Evolutionary conservation across 2,329 filamentous ascomycete species (phyloP).

Genomic region (Hymenoscyphus fraxineus): DNA sequence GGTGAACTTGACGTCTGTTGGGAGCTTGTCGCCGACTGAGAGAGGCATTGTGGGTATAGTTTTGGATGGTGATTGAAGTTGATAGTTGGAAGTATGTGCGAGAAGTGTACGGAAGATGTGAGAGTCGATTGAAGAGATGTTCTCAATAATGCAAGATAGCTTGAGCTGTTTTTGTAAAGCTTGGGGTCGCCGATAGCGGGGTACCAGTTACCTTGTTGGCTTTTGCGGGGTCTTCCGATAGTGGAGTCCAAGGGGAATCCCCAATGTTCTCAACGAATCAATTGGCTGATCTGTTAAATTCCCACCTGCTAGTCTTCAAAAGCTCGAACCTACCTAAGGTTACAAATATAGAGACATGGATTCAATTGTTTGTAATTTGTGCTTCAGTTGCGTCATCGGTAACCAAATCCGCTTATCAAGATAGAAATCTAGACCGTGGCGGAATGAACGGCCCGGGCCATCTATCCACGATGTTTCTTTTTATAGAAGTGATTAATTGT

Average conservation of each 20-base stretch:
- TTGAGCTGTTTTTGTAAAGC: constrained; percentile 3
- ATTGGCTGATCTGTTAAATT: not conserved
- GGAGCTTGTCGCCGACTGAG: constrained; percentile 77
- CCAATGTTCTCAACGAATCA: constrained; percentile 29
- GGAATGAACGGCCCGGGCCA: not conserved
- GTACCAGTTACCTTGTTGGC: not conserved
- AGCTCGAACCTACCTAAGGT: not conserved
- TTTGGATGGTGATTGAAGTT: not conserved
- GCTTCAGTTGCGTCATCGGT: constrained; percentile 73
- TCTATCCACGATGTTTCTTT: not conserved
- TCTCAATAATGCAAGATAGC: constrained; percentile 1
- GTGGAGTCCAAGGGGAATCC: constrained; percentile 3
- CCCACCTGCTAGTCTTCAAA: not conserved
- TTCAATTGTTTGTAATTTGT: constrained; percentile 47
- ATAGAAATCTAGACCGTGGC: not conserved
- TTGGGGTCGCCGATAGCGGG: not conserved
- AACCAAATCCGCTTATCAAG: not conserved
- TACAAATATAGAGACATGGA: not conserved
- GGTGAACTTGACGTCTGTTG: constrained; percentile 74
- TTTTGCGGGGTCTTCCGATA: not conserved
- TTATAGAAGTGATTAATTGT: not conserved
- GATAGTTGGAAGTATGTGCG: not conserved
- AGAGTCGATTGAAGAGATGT: constrained; percentile 1
- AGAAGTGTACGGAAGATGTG: not conserved
- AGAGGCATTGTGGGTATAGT: constrained; percentile 24